Evolutionary conservation across 2,329 filamentous ascomycete genomes (phyloP).

Genomic region (Didymella glomerata): DNA sequence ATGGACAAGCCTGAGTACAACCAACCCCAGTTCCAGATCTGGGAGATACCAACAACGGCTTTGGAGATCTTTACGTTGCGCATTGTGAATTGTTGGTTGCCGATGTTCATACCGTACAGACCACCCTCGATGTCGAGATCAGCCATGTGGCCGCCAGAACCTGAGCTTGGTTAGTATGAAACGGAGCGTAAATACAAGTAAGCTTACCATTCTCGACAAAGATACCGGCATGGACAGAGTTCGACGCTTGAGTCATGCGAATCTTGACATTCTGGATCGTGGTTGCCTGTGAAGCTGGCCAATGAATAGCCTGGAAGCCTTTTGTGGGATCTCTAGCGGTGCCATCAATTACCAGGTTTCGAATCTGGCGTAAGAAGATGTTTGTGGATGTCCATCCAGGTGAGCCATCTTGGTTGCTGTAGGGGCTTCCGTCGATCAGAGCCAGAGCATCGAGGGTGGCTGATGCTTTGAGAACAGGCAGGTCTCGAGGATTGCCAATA

Average conservation of each 20-base stretch:
- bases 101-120: conserved; percentile 53
- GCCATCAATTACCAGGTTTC: conserved; percentile 70
- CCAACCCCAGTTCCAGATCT: conserved; percentile 70
- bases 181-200: not conserved
- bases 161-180: conserved; percentile 22
- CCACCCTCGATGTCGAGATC: conserved; percentile 58
- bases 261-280: conserved; percentile 59
- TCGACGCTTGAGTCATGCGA: conserved; percentile 50
- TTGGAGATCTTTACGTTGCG: conserved; percentile 64
- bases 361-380: conserved; percentile 70
- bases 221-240: conserved; percentile 60
- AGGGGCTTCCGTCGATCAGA: conserved; percentile 67
- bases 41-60: conserved; percentile 62
- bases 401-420: conserved; percentile 48
- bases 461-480: conserved; percentile 65
- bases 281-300: conserved; percentile 58
- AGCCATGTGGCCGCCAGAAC: conserved; percentile 58
- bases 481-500: conserved; percentile 65
- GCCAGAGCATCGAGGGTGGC: conserved; percentile 63
- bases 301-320: conserved; percentile 59
- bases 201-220: conserved; percentile 55
- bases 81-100: conserved; percentile 66
- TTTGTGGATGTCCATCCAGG: conserved; percentile 63
- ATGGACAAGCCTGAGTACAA: conserved; percentile 62
- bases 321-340: conserved; percentile 58